These are phyloP conservation scores for Coniella vitis DNA, from an alignment of 2,329 filamentous ascomycete species.

Conservation along the genomic window DNA sequence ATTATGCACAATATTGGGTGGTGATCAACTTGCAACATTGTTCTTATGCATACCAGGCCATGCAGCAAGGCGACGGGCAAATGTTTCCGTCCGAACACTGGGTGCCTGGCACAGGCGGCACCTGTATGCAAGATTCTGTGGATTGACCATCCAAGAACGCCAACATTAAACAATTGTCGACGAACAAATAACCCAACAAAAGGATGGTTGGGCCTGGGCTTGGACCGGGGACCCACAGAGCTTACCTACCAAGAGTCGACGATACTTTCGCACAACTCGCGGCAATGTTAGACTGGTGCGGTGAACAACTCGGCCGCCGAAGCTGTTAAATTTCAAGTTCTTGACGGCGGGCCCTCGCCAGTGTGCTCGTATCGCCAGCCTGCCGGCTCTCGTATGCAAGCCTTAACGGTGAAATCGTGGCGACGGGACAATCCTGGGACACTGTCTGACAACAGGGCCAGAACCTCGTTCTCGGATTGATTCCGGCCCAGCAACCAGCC, in stretches of 20 bases:
- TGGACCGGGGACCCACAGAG: conserved; percentile 9
- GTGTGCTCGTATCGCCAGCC: no score
- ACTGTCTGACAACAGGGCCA: no score
- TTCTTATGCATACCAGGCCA: not conserved
- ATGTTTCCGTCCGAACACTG: not conserved
- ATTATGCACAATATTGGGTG: not conserved
- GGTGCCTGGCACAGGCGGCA: not conserved
- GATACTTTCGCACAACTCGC: not conserved
- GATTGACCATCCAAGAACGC: no score
- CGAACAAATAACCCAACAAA: no score
- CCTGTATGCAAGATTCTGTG: not conserved
- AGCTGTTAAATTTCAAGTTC: not conserved
- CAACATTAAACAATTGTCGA: not conserved
- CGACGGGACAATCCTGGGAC: no score
- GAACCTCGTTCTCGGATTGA: no score
- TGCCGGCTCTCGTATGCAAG: no score
- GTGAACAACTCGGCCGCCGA: conserved; percentile 11
- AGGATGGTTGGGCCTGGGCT: conserved; percentile 8
- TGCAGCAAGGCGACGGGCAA: not conserved
- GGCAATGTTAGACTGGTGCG: conserved; percentile 6
- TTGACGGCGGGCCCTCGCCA: no score
- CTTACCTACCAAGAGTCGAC: not conserved
- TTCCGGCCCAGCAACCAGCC: no score
- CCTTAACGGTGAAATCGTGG: no score
- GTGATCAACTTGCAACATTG: not conserved